phyloP scores from a whole-genome alignment of 345 rosid genomes.

The Aegle marmelos region DNA sequence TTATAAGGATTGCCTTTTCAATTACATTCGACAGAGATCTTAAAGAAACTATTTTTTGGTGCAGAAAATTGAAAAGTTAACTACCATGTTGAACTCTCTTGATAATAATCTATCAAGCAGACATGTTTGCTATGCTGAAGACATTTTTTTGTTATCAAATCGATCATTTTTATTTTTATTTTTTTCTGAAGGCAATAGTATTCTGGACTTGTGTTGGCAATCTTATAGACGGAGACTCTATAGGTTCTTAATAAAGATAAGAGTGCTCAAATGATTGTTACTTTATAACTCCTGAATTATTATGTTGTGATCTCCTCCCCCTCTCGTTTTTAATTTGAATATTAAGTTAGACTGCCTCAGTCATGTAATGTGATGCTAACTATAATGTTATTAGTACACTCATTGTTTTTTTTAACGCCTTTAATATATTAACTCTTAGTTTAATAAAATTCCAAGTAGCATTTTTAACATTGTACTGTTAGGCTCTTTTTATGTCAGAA shows the following conservation, averaged over 20 bases:
- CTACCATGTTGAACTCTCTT: conserved; percentile 62
- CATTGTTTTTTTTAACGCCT: not conserved
- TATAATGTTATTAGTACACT: too few species aligned
- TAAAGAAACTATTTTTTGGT: conserved; percentile 9
- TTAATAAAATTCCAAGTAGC: not conserved
- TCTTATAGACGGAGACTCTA: not conserved
- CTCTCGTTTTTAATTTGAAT: not conserved
- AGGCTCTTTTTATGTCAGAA: not conserved
- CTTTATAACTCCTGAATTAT: not conserved
- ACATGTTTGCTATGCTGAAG: conserved; percentile 79
- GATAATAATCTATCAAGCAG: conserved; percentile 42
- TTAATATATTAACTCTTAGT: not conserved
- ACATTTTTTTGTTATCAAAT: conserved; percentile 48
- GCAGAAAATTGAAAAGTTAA: conserved; percentile 84
- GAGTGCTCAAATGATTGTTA: not conserved
- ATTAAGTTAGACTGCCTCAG: not conserved
- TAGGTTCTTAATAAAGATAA: not conserved
- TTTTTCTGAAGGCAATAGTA: not conserved
- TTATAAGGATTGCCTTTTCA: not conserved
- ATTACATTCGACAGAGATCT: not conserved
- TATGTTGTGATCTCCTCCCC: not conserved
- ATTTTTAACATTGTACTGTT: not conserved
- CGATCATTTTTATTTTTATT: too few species aligned
- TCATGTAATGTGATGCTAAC: too few species aligned
- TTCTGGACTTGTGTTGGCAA: not conserved